A percentile compares a stretch with the other conserved stretches of the same genome.
These are phyloP conservation scores for Stagonosporopsis rhizophila DNA, from an alignment of 2,329 filamentous ascomycete species.

Conservation along the genomic window DNA sequence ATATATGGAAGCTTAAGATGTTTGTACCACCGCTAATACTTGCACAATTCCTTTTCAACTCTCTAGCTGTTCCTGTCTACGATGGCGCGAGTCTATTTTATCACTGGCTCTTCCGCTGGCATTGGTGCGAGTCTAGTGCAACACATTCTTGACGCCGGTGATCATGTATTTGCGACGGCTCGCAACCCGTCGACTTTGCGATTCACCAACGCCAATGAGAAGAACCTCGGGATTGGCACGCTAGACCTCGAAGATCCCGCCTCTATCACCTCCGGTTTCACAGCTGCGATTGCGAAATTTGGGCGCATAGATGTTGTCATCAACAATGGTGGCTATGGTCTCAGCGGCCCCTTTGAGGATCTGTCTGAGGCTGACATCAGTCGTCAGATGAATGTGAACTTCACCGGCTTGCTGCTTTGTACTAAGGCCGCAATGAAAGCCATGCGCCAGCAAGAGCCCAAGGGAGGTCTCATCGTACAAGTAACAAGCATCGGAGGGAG, in stretches of 20 bases:
- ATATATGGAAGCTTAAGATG: not conserved
- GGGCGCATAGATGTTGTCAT: slow-evolving; percentile 65
- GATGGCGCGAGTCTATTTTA: slow-evolving; percentile 7
- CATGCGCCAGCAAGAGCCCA: slow-evolving; percentile 5
- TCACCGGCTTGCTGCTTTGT: slow-evolving; percentile 4
- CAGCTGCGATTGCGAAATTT: slow-evolving; percentile 69
- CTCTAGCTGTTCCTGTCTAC: not conserved
- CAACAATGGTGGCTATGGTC: slow-evolving; percentile 53
- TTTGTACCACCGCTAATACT: not conserved
- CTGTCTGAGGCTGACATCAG: slow-evolving; percentile 1
- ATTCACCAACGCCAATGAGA: slow-evolving; percentile 46
- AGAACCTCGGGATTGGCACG: slow-evolving; percentile 54
- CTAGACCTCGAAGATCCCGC: slow-evolving; percentile 56
- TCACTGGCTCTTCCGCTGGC: slow-evolving; percentile 57
- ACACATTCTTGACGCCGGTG: slow-evolving; percentile 47
- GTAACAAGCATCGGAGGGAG: slow-evolving; percentile 5
- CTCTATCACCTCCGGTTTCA: slow-evolving; percentile 49
- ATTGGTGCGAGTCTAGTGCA: slow-evolving; percentile 53
- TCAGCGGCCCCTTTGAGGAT: slow-evolving; percentile 5
- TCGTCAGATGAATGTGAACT: slow-evolving; percentile 5
- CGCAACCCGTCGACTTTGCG: slow-evolving; percentile 51
- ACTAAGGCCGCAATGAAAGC: slow-evolving; percentile 6
- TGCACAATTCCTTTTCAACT: not conserved
- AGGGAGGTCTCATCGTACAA: slow-evolving; percentile 6
- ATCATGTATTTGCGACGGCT: slow-evolving; percentile 57